phyloP scores from a whole-genome alignment of 202 grass and related monocot genomes.

The Carex sylvatica region DNA sequence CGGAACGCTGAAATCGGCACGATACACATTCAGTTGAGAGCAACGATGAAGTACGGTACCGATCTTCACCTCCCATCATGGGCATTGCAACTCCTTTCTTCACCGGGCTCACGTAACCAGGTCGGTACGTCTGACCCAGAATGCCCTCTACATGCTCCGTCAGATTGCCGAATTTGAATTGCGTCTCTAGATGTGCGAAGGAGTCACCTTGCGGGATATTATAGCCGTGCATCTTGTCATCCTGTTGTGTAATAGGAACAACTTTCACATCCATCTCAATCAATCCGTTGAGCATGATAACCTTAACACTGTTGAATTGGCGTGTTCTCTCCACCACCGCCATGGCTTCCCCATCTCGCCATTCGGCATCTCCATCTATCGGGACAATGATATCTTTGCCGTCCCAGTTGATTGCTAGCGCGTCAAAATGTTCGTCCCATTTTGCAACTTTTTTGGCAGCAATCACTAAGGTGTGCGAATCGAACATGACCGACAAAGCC shows the following conservation, averaged over 20 bases:
- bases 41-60: conserved; percentile 42
- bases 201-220: conserved; percentile 39
- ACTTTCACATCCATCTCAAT: conserved; percentile 52
- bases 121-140: conserved; percentile 64
- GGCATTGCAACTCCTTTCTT: conserved; percentile 60
- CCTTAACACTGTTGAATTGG: conserved; percentile 42
- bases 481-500: conserved; percentile 62
- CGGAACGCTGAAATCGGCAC: not conserved
- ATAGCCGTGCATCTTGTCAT: conserved; percentile 64
- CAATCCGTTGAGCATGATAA: conserved; percentile 44
- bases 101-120: conserved; percentile 50
- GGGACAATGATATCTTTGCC: conserved; percentile 42
- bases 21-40: conserved; percentile 52
- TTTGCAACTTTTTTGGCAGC: conserved; percentile 36
- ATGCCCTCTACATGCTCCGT: conserved; percentile 61
- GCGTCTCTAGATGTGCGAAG: conserved; percentile 70
- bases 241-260: conserved; percentile 68
- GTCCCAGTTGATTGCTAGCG: conserved; percentile 56
- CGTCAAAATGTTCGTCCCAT: conserved; percentile 58
- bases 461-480: conserved; percentile 52
- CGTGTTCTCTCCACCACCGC: conserved; percentile 42
- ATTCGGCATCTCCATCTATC: conserved; percentile 37
- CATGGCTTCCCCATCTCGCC: conserved; percentile 31
- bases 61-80: conserved; percentile 55
- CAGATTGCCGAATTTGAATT: conserved; percentile 64